A percentile compares a stretch with the other conserved stretches of the same genome.
These are phyloP conservation scores for Candida freyschussii DNA, from an alignment of 1,139 yeast species.

Conservation along the genomic window DNA sequence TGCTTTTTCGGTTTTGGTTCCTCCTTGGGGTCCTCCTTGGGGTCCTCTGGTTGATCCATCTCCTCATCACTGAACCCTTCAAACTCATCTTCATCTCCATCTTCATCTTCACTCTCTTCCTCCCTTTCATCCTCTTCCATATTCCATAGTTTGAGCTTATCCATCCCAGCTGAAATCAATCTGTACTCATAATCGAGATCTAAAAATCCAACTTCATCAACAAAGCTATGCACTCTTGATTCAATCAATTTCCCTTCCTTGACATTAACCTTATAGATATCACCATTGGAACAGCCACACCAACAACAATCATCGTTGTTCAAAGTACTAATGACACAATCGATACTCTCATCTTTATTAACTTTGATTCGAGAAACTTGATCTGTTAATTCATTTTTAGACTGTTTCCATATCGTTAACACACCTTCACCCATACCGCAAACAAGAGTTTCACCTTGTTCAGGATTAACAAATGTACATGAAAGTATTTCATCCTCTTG, in stretches of 20 bases:
- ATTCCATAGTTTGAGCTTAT: conserved; percentile 70
- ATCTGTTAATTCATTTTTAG: conserved; percentile 62
- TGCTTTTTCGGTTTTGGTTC: conserved; percentile 22
- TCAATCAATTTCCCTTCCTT: conserved; percentile 62
- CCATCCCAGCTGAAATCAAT: conserved; percentile 80
- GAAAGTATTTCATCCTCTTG: conserved; percentile 89
- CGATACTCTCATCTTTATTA: conserved; percentile 69
- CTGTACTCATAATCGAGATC: conserved; percentile 81
- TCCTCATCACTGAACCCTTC: conserved; percentile 17
- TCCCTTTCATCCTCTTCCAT: conserved; percentile 30
- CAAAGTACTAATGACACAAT: conserved; percentile 70
- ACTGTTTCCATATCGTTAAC: conserved; percentile 84
- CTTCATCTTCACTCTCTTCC: conserved; percentile 20
- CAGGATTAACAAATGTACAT: conserved; percentile 65
- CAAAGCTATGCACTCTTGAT: conserved; percentile 57
- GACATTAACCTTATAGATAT: conserved; percentile 61
- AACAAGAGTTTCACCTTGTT: conserved; percentile 58
- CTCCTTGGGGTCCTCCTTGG: conserved; percentile 9
- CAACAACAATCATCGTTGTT: conserved; percentile 66
- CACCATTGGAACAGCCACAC: conserved; percentile 89
- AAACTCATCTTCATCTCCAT: conserved; percentile 17
- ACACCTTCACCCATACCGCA: conserved; percentile 92
- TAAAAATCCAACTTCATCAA: conserved; percentile 62
- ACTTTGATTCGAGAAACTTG: conserved; percentile 78
- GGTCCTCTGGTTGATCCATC: conserved; percentile 15